Evolutionary conservation across 257 asterid species (phyloP), one percentile per base, ranked within the genome.

Genomic region (Solanum etuberosum): DNA sequence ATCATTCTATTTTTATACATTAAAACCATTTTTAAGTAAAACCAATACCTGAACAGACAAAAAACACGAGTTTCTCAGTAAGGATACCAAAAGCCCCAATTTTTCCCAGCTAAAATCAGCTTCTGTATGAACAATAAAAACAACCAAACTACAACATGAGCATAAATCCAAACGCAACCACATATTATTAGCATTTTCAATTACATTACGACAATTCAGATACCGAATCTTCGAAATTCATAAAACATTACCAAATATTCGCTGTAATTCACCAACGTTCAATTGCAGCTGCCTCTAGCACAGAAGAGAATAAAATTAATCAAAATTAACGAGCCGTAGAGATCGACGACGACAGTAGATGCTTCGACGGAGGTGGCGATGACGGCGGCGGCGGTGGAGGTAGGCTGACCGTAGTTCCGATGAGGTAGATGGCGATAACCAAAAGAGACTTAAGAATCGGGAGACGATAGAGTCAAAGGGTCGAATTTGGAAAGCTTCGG

Each of bases 401-500:
- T 27, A 9, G 67, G 27, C 5, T 46, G 31, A 25, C 20, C 20
- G 85, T 29, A 0, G 85, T 31, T 80, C 37, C 68, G 43, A 81
- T 46, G 85, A 16, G 15, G 40, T 35, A 46, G 84, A 81, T 81
- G 42, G 6, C 43, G 68, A 81, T 35, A 48, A 42, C 83, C 59
- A 43, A 77, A 78, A 34, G 65, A 78, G 84, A 78, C 5, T 46
- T 48, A 9, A 46, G 85, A 81, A 29, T 31, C 27, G 67, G 29
- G 85, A 81, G 43, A 81, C 43, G 85, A 81, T 81, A 48, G 85
- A 81, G 85, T 81, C 85, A 81, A 81, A 81, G 85, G 85, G 68
- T 48, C 68, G 42, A 81, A 81, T 78, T 57, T 48, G 85, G 68
- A 48, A 48, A 48, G 43, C 85, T 81, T 48, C 6, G 68, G 67